Percentiles rank a stretch among this genome's conserved stretches.
Evolutionary conservation across 129 eudicot genomes (phyloP).

Genomic region (Mikania micrantha): DNA sequence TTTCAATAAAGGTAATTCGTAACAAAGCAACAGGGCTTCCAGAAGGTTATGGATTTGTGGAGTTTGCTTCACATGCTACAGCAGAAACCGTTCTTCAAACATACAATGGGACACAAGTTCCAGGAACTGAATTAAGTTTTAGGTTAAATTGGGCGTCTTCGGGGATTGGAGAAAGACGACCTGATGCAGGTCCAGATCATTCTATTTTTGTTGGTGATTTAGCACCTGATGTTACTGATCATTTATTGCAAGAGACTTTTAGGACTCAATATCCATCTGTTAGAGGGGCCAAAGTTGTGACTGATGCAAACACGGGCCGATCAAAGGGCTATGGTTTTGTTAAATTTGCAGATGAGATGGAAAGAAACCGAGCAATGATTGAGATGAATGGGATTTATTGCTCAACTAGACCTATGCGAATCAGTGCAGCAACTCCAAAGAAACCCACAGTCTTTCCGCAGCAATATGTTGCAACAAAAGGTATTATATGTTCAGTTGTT

Average conservation of each 20-base stretch:
- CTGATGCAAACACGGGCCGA: constrained; percentile 90
- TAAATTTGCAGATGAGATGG: constrained; percentile 92
- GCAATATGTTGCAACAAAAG: constrained; percentile 65
- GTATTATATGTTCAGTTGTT: constrained; percentile 31
- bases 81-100: constrained; percentile 82
- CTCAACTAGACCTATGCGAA: constrained; percentile 96
- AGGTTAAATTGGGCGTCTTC: constrained; percentile 98
- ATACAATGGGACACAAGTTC: constrained; percentile 79
- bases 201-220: constrained; percentile 97
- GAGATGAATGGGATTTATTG: constrained; percentile 96
- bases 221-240: constrained; percentile 95
- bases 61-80: constrained; percentile 68
- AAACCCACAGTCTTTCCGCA: constrained; percentile 67
- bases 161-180: constrained; percentile 81
- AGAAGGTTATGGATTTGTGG: constrained; percentile 96
- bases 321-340: constrained; percentile 97
- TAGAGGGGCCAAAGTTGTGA: constrained; percentile 95
- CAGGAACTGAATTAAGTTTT: constrained; percentile 85
- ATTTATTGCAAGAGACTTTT: constrained; percentile 81
- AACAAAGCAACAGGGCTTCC: constrained; percentile 93
- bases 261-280: constrained; percentile 83
- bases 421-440: constrained; percentile 96
- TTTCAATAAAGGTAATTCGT: constrained; percentile 78
- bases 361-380: constrained; percentile 85
- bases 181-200: constrained; percentile 84